Base-by-base conservation (phyloP, 164 flowering plant genomes). In the Macadamia tetraphylla region DNA sequence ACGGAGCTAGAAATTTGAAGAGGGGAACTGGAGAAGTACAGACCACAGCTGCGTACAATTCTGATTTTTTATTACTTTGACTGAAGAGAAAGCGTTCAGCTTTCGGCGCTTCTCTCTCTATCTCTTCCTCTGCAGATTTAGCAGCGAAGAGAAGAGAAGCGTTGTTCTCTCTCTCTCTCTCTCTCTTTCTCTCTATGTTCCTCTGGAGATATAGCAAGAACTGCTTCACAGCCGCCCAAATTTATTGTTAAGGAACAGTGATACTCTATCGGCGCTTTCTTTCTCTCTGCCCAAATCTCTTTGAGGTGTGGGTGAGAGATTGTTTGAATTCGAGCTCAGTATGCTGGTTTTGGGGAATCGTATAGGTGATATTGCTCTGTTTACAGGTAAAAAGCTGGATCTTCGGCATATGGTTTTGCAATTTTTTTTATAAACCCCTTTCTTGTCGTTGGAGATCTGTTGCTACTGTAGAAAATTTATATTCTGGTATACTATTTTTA, bases 31-130 rank as follows among this genome's bases (percentile, higher is more conserved):
- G 1, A 35, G 3, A 35, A 35, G 40, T 35, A 35, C 40, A 35
- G 40, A 35, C 40, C 5, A 35, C 40, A 35, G 40, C 23, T 23
- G 23, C 23, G 23, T 23, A 35, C 40, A 35, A 35, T 30, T 23
- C 18, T 23, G 5, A 6, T 58, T 23, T 58, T 23, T 59, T 67
- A 62, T 56, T 71, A 67, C 78, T 77, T 80, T 80, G 82, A 80
- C 82, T 56, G 77, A 69, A 40, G 71, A 62, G 51, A 65, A 58
- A 30, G 65, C 12, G 31, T 68, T 74, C 82, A 79, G 81, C 84
- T 81, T 81, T 79, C 84, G 82, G 85, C 80, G 75, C 77, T 76
- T 31, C 43, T 55, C 17, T 56, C 70, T 35, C 40, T 5, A 35
- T 35, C 5, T 70, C 67, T 66, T 32, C 56, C 63, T 18, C 62